These are phyloP conservation scores for Ophiostoma sp. DNA, from an alignment of 2,329 filamentous ascomycete genomes.

Conservation along the genomic window DNA sequence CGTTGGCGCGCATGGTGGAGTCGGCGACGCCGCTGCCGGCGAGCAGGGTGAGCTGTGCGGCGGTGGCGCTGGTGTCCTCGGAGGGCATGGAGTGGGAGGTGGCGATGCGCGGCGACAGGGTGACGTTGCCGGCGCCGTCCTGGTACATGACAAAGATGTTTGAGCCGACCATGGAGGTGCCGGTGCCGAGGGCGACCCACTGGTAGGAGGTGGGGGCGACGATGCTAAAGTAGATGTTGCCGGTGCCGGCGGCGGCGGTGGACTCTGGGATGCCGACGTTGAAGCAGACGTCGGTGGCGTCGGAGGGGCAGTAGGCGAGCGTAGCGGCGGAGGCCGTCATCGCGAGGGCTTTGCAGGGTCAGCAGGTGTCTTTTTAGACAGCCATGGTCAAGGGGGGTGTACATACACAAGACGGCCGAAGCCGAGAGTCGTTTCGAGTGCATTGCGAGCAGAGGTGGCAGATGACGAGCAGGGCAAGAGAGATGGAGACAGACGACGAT, in stretches of 20 bases:
- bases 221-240: conserved; percentile 58
- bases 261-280: conserved; percentile 50
- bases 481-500: not conserved
- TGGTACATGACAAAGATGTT: conserved; percentile 61
- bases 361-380: not conserved
- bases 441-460: not conserved
- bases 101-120: conserved; percentile 53
- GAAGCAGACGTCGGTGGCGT: conserved; percentile 46
- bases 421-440: not conserved
- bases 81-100: conserved; percentile 45
- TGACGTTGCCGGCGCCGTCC: conserved; percentile 54
- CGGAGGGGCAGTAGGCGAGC: conserved; percentile 39
- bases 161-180: conserved; percentile 49
- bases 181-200: conserved; percentile 58
- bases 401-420: conserved; percentile 16
- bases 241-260: conserved; percentile 44
- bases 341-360: conserved; percentile 20
- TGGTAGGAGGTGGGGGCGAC: conserved; percentile 47
- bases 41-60: conserved; percentile 48
- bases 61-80: conserved; percentile 38
- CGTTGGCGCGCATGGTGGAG: conserved; percentile 54
- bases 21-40: conserved; percentile 52
- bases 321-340: conserved; percentile 16
- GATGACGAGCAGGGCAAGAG: not conserved
- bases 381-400: not conserved